Evolutionary conservation across 768 basidiomycete genomes (phyloP).

Genomic region (Panellus pusillus): DNA sequence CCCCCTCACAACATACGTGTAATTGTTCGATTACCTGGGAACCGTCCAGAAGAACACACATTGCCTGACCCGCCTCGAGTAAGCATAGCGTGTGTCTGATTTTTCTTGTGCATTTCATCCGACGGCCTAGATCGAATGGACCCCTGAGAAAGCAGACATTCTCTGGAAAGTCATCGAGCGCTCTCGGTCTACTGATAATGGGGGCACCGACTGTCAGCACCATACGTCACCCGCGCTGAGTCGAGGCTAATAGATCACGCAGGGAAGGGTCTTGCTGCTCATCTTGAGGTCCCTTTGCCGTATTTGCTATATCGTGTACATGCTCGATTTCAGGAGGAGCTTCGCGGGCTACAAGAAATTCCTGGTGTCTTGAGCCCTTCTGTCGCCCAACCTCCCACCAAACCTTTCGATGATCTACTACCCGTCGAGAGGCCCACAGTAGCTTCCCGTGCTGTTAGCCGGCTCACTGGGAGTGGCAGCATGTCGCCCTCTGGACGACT

Average conservation of each 20-base stretch:
- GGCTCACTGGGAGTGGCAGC: slow-evolving; percentile 34
- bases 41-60: slow-evolving; percentile 74
- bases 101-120: slow-evolving; percentile 6
- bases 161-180: slow-evolving; percentile 86
- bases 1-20: slow-evolving; percentile 56
- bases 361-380: slow-evolving; percentile 59
- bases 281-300: slow-evolving; percentile 78
- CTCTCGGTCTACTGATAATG: slow-evolving; percentile 69
- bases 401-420: slow-evolving; percentile 28
- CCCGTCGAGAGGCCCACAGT: slow-evolving; percentile 30
- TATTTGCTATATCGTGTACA: slow-evolving; percentile 85
- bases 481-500: slow-evolving; percentile 46
- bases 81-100: slow-evolving; percentile 28
- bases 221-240: background rate
- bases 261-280: slow-evolving; percentile 85
- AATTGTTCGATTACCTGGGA: slow-evolving; percentile 76
- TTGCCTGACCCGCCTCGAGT: slow-evolving; percentile 68
- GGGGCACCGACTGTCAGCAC: slow-evolving; percentile 75
- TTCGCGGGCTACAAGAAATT: slow-evolving; percentile 74
- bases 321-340: slow-evolving; percentile 81
- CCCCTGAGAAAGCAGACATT: slow-evolving; percentile 76
- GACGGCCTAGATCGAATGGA: slow-evolving; percentile 75
- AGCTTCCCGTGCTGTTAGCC: slow-evolving; percentile 29
- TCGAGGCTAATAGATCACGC: slow-evolving; percentile 10
- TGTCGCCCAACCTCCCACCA: slow-evolving; percentile 35